Conservation (phyloP, 140 eudicot species). For the Cichorium intybus region DNA sequence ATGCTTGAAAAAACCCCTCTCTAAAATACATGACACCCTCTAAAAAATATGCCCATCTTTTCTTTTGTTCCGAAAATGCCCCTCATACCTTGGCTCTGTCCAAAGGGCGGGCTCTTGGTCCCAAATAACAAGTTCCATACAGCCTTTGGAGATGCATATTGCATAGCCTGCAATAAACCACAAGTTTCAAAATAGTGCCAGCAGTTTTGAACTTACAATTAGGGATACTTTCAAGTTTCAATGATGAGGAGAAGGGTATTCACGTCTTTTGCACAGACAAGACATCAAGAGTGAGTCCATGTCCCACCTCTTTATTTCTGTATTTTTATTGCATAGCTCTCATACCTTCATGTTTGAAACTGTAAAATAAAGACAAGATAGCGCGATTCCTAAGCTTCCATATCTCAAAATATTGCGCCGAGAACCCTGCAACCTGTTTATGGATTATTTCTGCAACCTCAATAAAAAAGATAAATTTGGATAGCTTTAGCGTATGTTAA, state of each 20-base stretch:
- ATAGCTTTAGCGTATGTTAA: conserved; percentile 15
- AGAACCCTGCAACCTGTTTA: conserved; percentile 86
- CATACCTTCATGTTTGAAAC: conserved; percentile 79
- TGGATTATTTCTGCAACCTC: conserved; percentile 38
- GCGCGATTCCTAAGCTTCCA: conserved; percentile 89
- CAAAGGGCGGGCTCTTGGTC: conserved; percentile 53
- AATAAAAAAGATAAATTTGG: conserved; percentile 2
- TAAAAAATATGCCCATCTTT: not conserved
- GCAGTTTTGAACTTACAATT: conserved; percentile 4
- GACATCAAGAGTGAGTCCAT: too few species aligned
- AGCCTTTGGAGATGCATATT: conserved; percentile 93
- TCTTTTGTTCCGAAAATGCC: not conserved
- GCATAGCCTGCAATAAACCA: conserved; percentile 80
- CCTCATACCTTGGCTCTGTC: conserved; percentile 54
- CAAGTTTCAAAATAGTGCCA: conserved; percentile 6
- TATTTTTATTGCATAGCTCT: not conserved
- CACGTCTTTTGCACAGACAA: not conserved
- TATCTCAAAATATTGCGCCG: conserved; percentile 81
- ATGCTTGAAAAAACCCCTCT: not conserved
- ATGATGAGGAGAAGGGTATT: not conserved
- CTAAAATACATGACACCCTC: too few species aligned
- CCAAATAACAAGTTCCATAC: conserved; percentile 84
- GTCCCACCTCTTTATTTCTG: not conserved
- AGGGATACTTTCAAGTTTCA: not conserved
- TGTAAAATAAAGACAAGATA: conserved; percentile 71